Evolutionary conservation across 495 filamentous ascomycete genomes (phyloP).

Genomic region (Penicillium daleae): DNA sequence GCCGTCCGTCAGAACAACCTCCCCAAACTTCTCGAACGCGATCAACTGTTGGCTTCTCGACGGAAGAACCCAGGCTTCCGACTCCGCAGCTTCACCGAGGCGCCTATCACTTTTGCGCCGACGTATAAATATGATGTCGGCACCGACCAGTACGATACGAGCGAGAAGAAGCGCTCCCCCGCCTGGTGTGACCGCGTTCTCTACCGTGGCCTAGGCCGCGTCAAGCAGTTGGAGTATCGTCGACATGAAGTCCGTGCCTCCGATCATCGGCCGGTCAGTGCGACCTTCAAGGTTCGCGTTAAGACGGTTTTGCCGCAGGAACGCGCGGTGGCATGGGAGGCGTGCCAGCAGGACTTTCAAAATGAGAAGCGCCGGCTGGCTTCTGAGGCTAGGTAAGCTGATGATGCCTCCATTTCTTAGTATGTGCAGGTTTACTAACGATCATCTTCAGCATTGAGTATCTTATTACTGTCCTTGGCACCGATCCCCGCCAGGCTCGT

Average conservation of each 20-base stretch:
- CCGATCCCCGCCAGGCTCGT: slow-evolving; percentile 50
- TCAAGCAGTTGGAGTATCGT: slow-evolving; percentile 85
- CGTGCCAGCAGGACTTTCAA: slow-evolving; percentile 72
- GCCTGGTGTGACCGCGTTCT: slow-evolving; percentile 96
- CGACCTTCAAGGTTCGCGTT: slow-evolving; percentile 74
- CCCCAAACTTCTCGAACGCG: slow-evolving; percentile 87
- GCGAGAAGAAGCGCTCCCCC: slow-evolving; percentile 92
- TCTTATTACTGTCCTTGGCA: slow-evolving; percentile 55
- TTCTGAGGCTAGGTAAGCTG: slow-evolving; percentile 63
- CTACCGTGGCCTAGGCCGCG: slow-evolving; percentile 78
- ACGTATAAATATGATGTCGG: slow-evolving; percentile 99
- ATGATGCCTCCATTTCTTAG: not conserved
- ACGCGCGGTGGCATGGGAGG: slow-evolving; percentile 67
- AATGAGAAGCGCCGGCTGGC: slow-evolving; percentile 64
- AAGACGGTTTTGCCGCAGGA: slow-evolving; percentile 75
- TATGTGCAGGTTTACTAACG: slow-evolving; percentile 7
- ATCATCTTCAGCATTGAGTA: slow-evolving; percentile 49
- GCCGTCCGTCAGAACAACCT: slow-evolving; percentile 80
- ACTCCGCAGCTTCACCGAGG: slow-evolving; percentile 83
- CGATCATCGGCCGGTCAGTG: slow-evolving; percentile 92
- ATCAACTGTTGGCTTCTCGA: slow-evolving; percentile 85
- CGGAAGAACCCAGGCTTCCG: slow-evolving; percentile 88
- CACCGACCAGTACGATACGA: slow-evolving; percentile 89
- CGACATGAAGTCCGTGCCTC: slow-evolving; percentile 87
- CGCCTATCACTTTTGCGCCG: slow-evolving; percentile 85